phyloP scores from a whole-genome alignment of 306 rosid genomes.

The Lathyrus oleraceus region DNA sequence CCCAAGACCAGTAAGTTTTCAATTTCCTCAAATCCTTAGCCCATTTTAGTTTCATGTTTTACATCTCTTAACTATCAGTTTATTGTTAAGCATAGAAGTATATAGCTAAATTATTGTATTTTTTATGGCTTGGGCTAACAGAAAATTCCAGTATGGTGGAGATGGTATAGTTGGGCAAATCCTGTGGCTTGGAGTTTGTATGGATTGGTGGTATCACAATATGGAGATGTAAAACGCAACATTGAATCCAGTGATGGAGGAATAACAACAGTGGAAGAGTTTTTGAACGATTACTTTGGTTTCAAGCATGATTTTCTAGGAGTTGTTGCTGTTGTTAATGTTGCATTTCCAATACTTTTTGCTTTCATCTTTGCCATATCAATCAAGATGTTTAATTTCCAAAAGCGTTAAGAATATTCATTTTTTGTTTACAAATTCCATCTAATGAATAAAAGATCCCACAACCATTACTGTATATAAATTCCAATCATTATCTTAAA shows the following conservation, averaged over 20 bases:
- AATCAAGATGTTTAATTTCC: conserved; percentile 45
- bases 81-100: background rate
- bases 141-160: conserved; percentile 67
- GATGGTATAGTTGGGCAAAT: conserved; percentile 58
- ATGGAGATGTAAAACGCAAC: conserved; percentile 44
- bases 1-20: conserved; percentile 53
- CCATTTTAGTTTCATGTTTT: background rate
- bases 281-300: conserved; percentile 46
- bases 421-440: background rate
- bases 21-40: background rate
- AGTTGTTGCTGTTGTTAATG: conserved; percentile 42
- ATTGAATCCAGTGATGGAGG: conserved; percentile 27
- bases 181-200: conserved; percentile 64
- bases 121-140: conserved; percentile 25
- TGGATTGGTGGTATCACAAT: conserved; percentile 64
- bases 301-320: conserved; percentile 49
- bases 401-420: conserved; percentile 35
- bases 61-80: background rate
- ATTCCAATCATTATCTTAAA: no score
- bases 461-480: background rate
- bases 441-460: background rate
- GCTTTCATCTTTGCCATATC: conserved; percentile 43
- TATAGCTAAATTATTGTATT: background rate
- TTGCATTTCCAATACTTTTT: conserved; percentile 41
- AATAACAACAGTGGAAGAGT: conserved; percentile 39